phyloP scores from a whole-genome alignment of 352 stramenopile species.

The Phytophthora quininea region DNA sequence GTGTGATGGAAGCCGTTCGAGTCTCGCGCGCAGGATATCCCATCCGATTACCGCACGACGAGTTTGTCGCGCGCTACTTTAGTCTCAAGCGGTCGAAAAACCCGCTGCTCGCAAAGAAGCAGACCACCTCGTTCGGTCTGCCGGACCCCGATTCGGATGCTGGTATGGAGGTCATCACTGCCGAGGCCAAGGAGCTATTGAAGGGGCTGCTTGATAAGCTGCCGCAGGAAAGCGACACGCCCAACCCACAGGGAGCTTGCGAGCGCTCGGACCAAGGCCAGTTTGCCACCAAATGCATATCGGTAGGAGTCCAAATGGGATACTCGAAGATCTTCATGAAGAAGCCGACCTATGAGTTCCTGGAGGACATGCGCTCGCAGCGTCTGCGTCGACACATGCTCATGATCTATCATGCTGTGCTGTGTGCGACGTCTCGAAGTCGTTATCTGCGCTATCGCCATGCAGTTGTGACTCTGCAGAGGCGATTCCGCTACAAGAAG shows the following conservation, averaged over 20 bases:
- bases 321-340: constrained; percentile 97
- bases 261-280: constrained; percentile 74
- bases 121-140: constrained; percentile 47
- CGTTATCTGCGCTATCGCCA: constrained; percentile 67
- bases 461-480: constrained; percentile 60
- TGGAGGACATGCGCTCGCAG: constrained; percentile 89
- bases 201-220: constrained; percentile 91
- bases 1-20: constrained; percentile 87
- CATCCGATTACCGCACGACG: constrained; percentile 74
- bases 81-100: constrained; percentile 65
- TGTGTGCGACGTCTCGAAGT: constrained; percentile 59
- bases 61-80: constrained; percentile 81
- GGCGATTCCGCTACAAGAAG: constrained; percentile 67
- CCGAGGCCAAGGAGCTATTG: constrained; percentile 79
- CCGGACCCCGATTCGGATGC: constrained; percentile 49
- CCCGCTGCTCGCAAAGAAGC: constrained; percentile 42
- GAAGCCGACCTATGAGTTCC: constrained; percentile 87
- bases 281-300: constrained; percentile 65
- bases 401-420: constrained; percentile 72
- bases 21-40: constrained; percentile 86
- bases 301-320: constrained; percentile 90
- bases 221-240: constrained; percentile 82
- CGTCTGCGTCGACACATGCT: constrained; percentile 73
- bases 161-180: constrained; percentile 40
- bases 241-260: constrained; percentile 74